Base-by-base conservation (phyloP, 352 stramenopile genomes). In the Pythium utonaiense region DNA sequence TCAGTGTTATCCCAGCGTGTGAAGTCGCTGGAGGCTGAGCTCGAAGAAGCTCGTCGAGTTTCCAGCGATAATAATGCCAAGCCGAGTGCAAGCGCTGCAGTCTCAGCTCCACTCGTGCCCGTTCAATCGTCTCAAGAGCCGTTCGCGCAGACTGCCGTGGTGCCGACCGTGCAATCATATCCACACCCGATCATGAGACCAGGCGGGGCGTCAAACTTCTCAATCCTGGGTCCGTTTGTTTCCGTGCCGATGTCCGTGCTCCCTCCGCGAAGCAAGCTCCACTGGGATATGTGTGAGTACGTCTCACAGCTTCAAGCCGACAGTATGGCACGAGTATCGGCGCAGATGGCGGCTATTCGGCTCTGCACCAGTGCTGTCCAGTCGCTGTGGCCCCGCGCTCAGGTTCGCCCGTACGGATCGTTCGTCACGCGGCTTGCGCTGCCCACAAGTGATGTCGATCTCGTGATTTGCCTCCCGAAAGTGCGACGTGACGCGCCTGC, bases 381-480 rank as follows among this genome's bases (percentile, higher is more conserved):
- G 57, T 92, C 88, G 5, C 60, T 98, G 25, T 98, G 96, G 96
- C 96, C 96, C 8, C 85, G 96, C 42, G 96, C 96, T 33, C 94
- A 98, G 75, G 95, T 99, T 16, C 97, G 98, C 53, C 88, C 96
- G 47, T 99, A 99, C 64, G 97, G 97, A 5, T 98, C 95, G 24
- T 98, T 97, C 74, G 93, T 97, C 30, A 98, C 95, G 3, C 77
- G 96, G 19, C 83, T 99, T 22, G 91, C 96, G 48, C 79, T 99
- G 12, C 97, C 97, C 9, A 98, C 92, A 24, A 98, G 95, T 47
- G 97, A 99, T 74, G 75, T 99, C 16, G 97, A 99, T 69, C 79
- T 99, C 40, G 96, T 99, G 6, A 97, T 99, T 50, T 98, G 95
- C 61, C 77, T 99, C n/a, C 96, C 96, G 30, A 98, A 98, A 64